phyloP scores from a whole-genome alignment of 441 rosid genomes.

The Corymbia calophylla region DNA sequence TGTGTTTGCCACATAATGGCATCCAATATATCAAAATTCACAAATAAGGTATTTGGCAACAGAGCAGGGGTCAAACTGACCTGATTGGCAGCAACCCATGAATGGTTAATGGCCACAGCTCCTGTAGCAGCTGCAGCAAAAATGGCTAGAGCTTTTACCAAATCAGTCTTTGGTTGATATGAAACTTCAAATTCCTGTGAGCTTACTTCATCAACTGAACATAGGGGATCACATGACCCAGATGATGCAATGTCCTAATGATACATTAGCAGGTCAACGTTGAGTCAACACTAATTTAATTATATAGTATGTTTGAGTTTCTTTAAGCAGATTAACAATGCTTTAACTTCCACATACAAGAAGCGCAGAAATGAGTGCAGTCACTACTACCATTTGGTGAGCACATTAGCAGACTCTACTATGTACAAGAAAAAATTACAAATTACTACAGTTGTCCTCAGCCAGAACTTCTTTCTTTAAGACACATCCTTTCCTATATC shows the following conservation, averaged over 20 bases:
- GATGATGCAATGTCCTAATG: conserved; percentile 50
- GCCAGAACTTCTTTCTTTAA: neutral
- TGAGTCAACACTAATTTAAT: neutral
- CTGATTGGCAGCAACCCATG: conserved; percentile 98
- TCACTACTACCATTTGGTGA: neutral
- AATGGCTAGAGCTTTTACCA: conserved; percentile 64
- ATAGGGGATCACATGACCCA: conserved; percentile 78
- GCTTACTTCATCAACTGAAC: conserved; percentile 83
- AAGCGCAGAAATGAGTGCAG: neutral
- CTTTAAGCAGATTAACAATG: neutral
- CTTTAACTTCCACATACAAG: neutral
- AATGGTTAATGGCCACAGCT: conserved; percentile 72
- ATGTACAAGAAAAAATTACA: neutral
- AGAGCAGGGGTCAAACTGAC: conserved; percentile 12
- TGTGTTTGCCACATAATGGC: neutral
- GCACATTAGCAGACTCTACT: neutral
- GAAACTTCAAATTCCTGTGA: conserved; percentile 56
- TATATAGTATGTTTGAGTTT: neutral
- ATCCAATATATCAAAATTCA: neutral
- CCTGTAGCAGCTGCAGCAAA: conserved; percentile 75
- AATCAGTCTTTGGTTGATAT: conserved; percentile 81
- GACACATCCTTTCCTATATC: neutral
- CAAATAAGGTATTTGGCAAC: neutral
- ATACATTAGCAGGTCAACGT: conserved; percentile 12
- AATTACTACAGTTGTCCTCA: neutral